Evolutionary conservation across 257 asterid species (phyloP), one percentile per base, ranked within the genome.

Genomic region (Oldenlandia corymbosa): DNA sequence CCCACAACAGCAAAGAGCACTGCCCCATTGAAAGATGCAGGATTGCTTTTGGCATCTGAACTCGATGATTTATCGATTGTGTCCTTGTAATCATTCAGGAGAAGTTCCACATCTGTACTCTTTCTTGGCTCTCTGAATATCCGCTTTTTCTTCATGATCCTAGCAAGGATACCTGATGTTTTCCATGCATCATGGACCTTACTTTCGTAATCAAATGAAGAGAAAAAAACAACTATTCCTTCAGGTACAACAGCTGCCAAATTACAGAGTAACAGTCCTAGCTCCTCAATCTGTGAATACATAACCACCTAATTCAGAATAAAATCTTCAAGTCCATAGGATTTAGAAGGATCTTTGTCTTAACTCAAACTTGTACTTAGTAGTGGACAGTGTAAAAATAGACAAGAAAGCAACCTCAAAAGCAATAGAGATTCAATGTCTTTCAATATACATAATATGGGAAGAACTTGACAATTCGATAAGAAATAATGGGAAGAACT

Each of bases 1-100:
- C 99, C 99, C n/a, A 92, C 99, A 65, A 92, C 84, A 24, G 99
- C 97, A 53, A 87, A 73, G 66, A 92, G 88, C 71, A 92, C 76
- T 30, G 99, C 99, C 60, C 98, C 98, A 55, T 70, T 89, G 63
- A 79, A 71, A 61, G 85, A 72, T 20, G 64, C 58, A 47, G 73
- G 60, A 52, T 71, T 67, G 36, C 11, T 10, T 9, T 51, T 58
- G 71, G 66, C 57, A 71, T 60, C 62, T 36, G 26, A 39, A 34
- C 48, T 37, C 21, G 84, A 69, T 65, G 76, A 55, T 24, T 59
- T 56, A 56, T 85, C 95, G 47, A 89, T 87, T 60, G 95, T 72
- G 65, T 83, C 91, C 66, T 81, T 85, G 81, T 92, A 92, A 58
- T 85, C 88, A 62, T 79, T 81, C 68, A 92, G 76, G 71, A 87